phyloP scores from a whole-genome alignment of 306 rosid species.

The Cercis canadensis region DNA sequence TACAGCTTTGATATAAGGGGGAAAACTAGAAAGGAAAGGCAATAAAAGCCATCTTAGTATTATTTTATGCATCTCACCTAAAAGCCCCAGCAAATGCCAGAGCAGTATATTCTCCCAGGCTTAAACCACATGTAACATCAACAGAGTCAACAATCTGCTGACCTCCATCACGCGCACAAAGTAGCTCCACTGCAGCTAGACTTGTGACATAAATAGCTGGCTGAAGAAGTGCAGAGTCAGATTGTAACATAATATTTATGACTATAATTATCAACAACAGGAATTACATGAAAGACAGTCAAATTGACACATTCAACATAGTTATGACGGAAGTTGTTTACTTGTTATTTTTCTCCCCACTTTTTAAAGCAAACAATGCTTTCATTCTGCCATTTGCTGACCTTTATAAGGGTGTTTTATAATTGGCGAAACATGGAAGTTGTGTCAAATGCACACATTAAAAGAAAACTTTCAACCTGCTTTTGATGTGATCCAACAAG shows the following conservation, averaged over 20 bases:
- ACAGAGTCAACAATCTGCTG: conserved; percentile 89
- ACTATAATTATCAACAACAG: conserved; percentile 14
- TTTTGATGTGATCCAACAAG: conserved; percentile 12
- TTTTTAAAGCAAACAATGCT: not conserved
- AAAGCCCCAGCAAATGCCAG: conserved; percentile 93
- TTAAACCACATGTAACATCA: conserved; percentile 95
- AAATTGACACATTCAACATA: not conserved
- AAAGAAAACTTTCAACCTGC: not conserved
- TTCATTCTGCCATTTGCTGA: not conserved
- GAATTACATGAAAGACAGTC: conserved; percentile 4
- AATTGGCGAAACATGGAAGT: not conserved
- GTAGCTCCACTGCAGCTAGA: conserved; percentile 96
- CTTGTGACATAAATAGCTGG: conserved; percentile 98
- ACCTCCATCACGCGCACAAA: conserved; percentile 87
- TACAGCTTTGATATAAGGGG: not conserved
- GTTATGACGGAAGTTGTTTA: not conserved
- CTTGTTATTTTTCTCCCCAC: not conserved
- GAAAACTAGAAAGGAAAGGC: not conserved
- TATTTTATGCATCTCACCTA: conserved; percentile 57
- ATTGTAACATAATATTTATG: conserved; percentile 30
- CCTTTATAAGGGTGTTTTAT: not conserved
- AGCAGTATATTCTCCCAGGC: conserved; percentile 98
- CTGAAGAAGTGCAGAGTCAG: conserved; percentile 56
- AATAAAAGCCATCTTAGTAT: conserved; percentile 15
- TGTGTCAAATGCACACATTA: not conserved